Evolutionary conservation across 306 rosid species (phyloP).

Genomic region (Mucuna pruriens): DNA sequence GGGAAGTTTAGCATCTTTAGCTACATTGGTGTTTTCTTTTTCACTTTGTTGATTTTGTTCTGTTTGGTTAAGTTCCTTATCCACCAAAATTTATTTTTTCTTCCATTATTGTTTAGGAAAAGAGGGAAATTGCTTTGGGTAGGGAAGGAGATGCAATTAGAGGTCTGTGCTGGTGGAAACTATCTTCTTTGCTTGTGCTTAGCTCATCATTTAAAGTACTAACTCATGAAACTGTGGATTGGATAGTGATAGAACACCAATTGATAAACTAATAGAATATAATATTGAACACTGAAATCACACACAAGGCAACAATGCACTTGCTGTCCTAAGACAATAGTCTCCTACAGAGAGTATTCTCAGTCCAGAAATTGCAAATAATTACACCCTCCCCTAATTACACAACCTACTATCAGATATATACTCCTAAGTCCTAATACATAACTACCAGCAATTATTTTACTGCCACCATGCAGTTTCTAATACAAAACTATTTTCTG

Average conservation of each 20-base stretch:
- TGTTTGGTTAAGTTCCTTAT: neutral
- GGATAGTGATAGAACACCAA: neutral
- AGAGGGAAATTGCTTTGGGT: constrained; percentile 7
- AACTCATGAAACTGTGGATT: constrained; percentile 8
- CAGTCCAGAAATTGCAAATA: neutral
- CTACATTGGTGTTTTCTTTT: constrained; percentile 6
- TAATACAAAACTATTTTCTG: no score
- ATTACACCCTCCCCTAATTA: neutral
- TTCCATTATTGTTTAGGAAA: constrained; percentile 6
- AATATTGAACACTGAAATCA: no score
- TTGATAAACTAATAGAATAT: no score
- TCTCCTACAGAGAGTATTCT: neutral
- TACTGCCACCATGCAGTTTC: neutral
- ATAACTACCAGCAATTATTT: neutral
- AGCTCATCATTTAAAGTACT: constrained; percentile 21
- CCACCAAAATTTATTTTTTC: neutral
- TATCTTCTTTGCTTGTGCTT: constrained; percentile 24
- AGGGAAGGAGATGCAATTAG: constrained; percentile 22
- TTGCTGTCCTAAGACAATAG: no score
- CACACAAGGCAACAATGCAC: no score
- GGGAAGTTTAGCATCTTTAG: neutral
- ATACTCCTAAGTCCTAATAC: neutral
- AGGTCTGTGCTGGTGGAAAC: neutral
- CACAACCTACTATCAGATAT: neutral
- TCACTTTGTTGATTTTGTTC: neutral